phyloP scores from a whole-genome alignment of 2,329 filamentous ascomycete genomes.

The Esteya vermicola region DNA sequence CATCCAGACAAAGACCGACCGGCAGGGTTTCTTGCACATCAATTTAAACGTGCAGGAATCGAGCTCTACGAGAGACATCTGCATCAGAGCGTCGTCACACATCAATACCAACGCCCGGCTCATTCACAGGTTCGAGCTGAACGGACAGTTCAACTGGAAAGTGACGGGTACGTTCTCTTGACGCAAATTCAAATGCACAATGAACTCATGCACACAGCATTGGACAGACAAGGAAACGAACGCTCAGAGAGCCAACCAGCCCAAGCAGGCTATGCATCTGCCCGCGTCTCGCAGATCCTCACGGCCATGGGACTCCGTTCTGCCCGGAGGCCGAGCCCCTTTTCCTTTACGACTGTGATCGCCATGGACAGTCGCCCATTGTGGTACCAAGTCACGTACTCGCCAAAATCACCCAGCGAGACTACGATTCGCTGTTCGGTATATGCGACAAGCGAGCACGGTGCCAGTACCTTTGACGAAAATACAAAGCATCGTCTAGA shows the following conservation, averaged over 20 bases:
- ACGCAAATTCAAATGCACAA: no score
- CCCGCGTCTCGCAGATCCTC: background rate
- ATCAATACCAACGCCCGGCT: background rate
- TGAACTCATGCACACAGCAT: no score
- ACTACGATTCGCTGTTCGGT: slow-evolving; percentile 2
- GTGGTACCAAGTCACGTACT: slow-evolving; percentile 1
- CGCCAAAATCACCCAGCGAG: background rate
- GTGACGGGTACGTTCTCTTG: background rate
- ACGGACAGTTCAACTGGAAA: slow-evolving; percentile 4
- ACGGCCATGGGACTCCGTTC: background rate
- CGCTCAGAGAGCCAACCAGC: no score
- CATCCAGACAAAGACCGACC: background rate
- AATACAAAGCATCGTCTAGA: background rate
- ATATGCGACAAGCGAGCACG: background rate
- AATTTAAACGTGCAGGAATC: background rate
- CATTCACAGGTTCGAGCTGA: background rate
- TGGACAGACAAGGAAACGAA: no score
- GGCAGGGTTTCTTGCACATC: background rate
- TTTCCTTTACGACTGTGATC: background rate
- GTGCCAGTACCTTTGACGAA: background rate
- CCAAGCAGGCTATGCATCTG: no score
- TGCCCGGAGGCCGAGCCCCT: background rate
- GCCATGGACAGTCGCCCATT: background rate
- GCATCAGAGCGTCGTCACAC: background rate
- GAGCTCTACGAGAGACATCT: background rate